phyloP scores from a whole-genome alignment of 306 rosid species.

The Trifolium repens region DNA sequence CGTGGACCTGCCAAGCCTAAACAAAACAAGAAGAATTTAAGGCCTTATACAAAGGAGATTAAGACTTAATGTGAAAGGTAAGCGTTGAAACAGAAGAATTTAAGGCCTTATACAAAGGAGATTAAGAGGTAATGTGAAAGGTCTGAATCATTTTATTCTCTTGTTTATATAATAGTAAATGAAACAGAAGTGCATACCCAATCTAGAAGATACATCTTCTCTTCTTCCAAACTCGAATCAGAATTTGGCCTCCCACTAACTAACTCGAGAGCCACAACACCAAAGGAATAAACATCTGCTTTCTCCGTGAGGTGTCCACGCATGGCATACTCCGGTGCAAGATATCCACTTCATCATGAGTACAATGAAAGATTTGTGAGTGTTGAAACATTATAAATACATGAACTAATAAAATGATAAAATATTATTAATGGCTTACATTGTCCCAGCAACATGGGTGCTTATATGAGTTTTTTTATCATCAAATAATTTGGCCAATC shows the following conservation, averaged over 20 bases:
- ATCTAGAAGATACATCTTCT: slow-evolving; percentile 70
- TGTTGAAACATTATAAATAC: too few relatives aligned
- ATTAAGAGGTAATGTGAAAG: neutral
- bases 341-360: slow-evolving; percentile 67
- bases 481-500: slow-evolving; percentile 79
- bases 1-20: slow-evolving; percentile 77
- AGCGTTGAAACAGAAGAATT: too few relatives aligned
- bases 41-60: too few relatives aligned
- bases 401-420: too few relatives aligned
- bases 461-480: slow-evolving; percentile 81
- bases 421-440: slow-evolving; percentile 51
- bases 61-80: neutral
- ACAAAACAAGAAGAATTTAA: neutral
- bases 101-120: too few relatives aligned
- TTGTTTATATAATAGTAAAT: neutral
- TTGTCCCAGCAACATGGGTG: slow-evolving; percentile 79
- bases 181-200: slow-evolving; percentile 56
- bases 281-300: slow-evolving; percentile 84
- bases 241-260: slow-evolving; percentile 77
- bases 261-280: slow-evolving; percentile 80
- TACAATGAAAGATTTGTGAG: neutral
- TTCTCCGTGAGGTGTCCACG: slow-evolving; percentile 86
- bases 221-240: slow-evolving; percentile 63
- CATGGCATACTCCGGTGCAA: slow-evolving; percentile 90
- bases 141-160: too few relatives aligned